phyloP scores from a whole-genome alignment of 1,284 basidiomycete genomes.

The Sanguinoderma infundibulare region DNA sequence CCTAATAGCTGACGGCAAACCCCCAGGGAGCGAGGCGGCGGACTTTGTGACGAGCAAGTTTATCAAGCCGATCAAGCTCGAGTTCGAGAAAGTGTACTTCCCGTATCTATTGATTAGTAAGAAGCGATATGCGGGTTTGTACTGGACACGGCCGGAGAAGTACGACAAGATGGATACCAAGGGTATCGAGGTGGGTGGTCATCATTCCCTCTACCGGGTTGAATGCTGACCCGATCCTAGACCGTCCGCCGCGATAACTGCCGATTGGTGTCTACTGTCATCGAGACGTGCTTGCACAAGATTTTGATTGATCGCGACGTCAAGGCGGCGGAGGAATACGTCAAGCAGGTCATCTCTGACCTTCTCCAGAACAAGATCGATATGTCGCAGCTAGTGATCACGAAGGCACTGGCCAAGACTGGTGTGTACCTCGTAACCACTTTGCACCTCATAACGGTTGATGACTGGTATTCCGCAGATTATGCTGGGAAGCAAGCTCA shows the following conservation, averaged over 20 bases:
- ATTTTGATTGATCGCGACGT: constrained; percentile 96
- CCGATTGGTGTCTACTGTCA: constrained; percentile 92
- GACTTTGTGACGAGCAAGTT: constrained; percentile 92
- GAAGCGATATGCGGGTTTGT: constrained; percentile 95
- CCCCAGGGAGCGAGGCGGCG: constrained; percentile 88
- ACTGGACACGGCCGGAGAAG: constrained; percentile 93
- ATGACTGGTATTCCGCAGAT: constrained; percentile 47
- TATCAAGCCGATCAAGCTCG: constrained; percentile 93
- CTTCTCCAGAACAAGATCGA: constrained; percentile 95
- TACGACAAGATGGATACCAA: constrained; percentile 99
- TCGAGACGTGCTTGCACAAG: constrained; percentile 95
- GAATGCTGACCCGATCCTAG: constrained; percentile 45
- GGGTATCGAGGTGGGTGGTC: constrained; percentile 84
- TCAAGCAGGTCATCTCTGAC: constrained; percentile 91
- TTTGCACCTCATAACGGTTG: neutral
- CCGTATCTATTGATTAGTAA: constrained; percentile 97
- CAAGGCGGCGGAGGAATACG: constrained; percentile 91
- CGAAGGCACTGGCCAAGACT: constrained; percentile 90
- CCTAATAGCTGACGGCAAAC: neutral
- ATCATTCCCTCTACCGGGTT: neutral
- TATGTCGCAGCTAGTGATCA: constrained; percentile 98
- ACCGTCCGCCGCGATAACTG: constrained; percentile 97
- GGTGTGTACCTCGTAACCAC: constrained; percentile 46
- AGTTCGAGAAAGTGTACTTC: constrained; percentile 98
- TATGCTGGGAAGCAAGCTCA: constrained; percentile 94